phyloP scores from a whole-genome alignment of 73 alveolate genomes.

The Uronychia binucleata region DNA sequence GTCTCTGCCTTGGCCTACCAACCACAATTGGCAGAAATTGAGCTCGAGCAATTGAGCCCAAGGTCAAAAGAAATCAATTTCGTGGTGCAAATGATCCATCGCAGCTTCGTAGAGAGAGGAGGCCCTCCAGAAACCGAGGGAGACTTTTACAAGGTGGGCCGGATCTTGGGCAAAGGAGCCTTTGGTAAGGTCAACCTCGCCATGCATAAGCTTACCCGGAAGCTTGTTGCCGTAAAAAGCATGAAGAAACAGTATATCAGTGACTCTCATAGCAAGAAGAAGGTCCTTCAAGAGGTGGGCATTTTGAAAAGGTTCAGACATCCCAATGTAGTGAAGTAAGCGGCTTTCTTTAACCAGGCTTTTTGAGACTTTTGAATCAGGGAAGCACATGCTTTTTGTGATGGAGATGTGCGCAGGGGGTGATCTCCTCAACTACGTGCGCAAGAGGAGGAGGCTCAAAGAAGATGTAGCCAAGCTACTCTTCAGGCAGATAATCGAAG shows the following conservation, averaged over 20 bases:
- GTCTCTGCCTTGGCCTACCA: not conserved
- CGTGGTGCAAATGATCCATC: not conserved
- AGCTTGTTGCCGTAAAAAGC: conserved; percentile 65
- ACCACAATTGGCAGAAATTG: not conserved
- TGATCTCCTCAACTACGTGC: conserved; percentile 7
- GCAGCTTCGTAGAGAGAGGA: not conserved
- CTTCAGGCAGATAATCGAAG: conserved; percentile 63
- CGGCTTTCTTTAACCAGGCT: not conserved
- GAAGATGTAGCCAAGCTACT: conserved; percentile 74
- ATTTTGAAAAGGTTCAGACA: conserved; percentile 59
- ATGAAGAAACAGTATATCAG: conserved; percentile 49
- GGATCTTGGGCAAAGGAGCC: conserved; percentile 69
- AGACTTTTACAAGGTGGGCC: conserved; percentile 63
- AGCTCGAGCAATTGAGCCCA: not conserved
- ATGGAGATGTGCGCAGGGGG: conserved; percentile 22
- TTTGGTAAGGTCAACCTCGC: conserved; percentile 72
- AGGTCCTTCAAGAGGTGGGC: conserved; percentile 67
- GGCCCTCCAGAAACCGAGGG: conserved; percentile 6
- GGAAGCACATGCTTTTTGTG: conserved; percentile 9
- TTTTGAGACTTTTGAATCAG: not conserved
- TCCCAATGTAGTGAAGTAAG: conserved; percentile 24
- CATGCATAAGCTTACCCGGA: conserved; percentile 57
- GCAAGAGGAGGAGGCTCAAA: not conserved
- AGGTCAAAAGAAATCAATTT: not conserved
- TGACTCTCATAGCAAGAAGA: conserved; percentile 52